Evolutionary conservation across 2,329 filamentous ascomycete species (phyloP), one percentile per base, ranked within the genome.

Genomic region (Chaetomium sp.): DNA sequence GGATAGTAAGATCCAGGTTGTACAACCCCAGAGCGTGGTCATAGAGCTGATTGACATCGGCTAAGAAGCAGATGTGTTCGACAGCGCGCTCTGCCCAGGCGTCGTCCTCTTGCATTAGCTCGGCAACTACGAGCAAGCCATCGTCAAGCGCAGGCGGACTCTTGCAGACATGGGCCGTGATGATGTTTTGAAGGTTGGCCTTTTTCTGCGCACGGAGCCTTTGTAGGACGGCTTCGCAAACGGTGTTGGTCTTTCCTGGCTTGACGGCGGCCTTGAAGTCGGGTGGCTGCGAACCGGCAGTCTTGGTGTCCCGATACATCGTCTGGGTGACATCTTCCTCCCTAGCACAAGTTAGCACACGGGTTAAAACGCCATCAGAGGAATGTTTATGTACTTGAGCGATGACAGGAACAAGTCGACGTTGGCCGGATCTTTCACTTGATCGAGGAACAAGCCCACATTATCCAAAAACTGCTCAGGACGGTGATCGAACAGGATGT

Each of bases 11-110:
- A 12, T 97, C 92, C 2, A 99, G 85, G 72, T 98, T 89, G 75
- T 99, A 99, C 2, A 98, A 82, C 1, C 93, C 93, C 1, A 99
- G 82, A 0, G 95, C 91, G 66, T 93, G 89, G 67, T 97, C 92
- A 72, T 97, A 99, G 0, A 99, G 85, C 47, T 88, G 88, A 75
- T 97, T 96, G 54, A 96, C 90, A 76, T 99, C 95, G 0, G 93
- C 92, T 50, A 99, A 84, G 82, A 99, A 99, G 81, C 93, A 98
- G 66, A 99, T 97, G 73, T 99, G 95, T 74, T 97, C 93, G 25
- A 97, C 90, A 0, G 94, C 94, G 75, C 89, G 90, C 70, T 98
- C 94, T 0, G 92, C 92, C 69, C 93, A 83, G 60, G 87, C 84
- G 50, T 87, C 81, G 57, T 90, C 86, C 69, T 89, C 84, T 62